phyloP scores from a whole-genome alignment of 768 basidiomycete genomes.

The Clitopilus hobsonii region DNA sequence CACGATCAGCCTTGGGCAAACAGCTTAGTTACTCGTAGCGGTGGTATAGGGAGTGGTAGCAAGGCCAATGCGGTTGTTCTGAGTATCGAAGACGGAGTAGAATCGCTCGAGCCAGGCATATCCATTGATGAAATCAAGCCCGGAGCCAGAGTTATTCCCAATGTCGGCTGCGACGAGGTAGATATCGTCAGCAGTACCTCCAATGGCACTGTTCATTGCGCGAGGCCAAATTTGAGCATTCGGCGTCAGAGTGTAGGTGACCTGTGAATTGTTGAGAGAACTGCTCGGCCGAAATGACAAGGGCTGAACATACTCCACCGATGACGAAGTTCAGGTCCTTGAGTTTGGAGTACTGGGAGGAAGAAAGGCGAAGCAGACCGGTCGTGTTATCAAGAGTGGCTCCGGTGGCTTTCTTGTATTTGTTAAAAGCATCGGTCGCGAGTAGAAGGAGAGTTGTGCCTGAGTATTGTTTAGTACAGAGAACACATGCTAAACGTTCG shows the following conservation, averaged over 20 bases:
- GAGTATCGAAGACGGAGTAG: conserved; percentile 63
- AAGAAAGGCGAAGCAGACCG: conserved; percentile 52
- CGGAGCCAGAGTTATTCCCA: conserved; percentile 36
- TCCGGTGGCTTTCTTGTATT: conserved; percentile 42
- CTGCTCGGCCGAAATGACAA: too few species aligned
- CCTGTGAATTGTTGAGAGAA: too few species aligned
- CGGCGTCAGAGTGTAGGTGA: conserved; percentile 32
- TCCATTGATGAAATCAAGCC: conserved; percentile 55
- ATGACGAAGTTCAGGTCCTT: conserved; percentile 55
- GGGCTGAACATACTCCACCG: conserved; percentile 43
- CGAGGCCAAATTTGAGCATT: conserved; percentile 35
- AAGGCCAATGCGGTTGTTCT: conserved; percentile 50
- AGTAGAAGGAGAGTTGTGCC: conserved; percentile 50
- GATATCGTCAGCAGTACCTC: conserved; percentile 22
- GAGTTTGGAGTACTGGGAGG: conserved; percentile 44
- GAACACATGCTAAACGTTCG: neutral
- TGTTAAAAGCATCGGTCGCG: conserved; percentile 38
- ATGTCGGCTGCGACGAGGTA: conserved; percentile 33
- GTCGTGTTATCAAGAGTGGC: conserved; percentile 31
- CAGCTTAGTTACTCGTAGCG: conserved; percentile 36
- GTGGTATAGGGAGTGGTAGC: conserved; percentile 48
- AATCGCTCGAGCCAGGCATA: conserved; percentile 53
- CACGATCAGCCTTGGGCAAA: too few species aligned
- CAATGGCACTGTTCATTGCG: conserved; percentile 26
- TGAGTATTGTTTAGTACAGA: conserved; percentile 7